Percentiles rank a stretch among this genome's conserved stretches.
Conservation (phyloP, 2,329 filamentous ascomycete genomes). For the Elsinoe fawcettii region DNA sequence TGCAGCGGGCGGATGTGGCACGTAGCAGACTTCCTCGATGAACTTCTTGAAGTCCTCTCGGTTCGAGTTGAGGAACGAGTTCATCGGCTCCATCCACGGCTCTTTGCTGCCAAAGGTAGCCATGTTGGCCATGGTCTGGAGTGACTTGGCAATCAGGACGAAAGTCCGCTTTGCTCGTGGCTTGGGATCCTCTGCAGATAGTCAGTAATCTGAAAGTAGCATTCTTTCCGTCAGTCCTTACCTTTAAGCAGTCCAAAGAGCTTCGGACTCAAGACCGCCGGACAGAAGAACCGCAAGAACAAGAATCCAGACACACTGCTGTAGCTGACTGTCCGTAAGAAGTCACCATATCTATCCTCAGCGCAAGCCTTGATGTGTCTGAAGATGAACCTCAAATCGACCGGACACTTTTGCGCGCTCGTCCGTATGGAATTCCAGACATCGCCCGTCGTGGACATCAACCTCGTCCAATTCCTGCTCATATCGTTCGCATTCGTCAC, state of each 20-base stretch:
- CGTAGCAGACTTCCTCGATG: slow-evolving; percentile 77
- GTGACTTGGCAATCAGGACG: slow-evolving; percentile 83
- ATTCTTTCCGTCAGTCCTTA: slow-evolving; percentile 28
- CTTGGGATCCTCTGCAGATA: slow-evolving; percentile 65
- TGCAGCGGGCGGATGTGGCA: slow-evolving; percentile 42
- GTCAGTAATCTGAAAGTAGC: background rate
- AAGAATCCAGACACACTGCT: slow-evolving; percentile 93
- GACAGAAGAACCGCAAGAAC: slow-evolving; percentile 91
- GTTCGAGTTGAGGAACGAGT: slow-evolving; percentile 69
- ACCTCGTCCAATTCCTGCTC: slow-evolving; percentile 70
- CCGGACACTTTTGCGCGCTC: slow-evolving; percentile 67
- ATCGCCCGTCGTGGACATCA: slow-evolving; percentile 69
- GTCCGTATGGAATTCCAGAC: slow-evolving; percentile 76
- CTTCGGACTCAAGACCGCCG: slow-evolving; percentile 91
- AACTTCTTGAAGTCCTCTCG: slow-evolving; percentile 77
- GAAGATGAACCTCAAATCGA: slow-evolving; percentile 76
- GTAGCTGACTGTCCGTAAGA: slow-evolving; percentile 79
- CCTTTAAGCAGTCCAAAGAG: slow-evolving; percentile 77
- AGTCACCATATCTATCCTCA: slow-evolving; percentile 90
- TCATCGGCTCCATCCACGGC: slow-evolving; percentile 99
- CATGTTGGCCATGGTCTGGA: slow-evolving; percentile 86
- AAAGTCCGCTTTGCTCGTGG: slow-evolving; percentile 77
- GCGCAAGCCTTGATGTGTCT: slow-evolving; percentile 88
- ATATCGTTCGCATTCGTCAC: slow-evolving; percentile 61
- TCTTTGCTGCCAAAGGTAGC: slow-evolving; percentile 90